phyloP scores from a whole-genome alignment of 192 early-diverging fungal species.

The Chytriomyces hyalinus region DNA sequence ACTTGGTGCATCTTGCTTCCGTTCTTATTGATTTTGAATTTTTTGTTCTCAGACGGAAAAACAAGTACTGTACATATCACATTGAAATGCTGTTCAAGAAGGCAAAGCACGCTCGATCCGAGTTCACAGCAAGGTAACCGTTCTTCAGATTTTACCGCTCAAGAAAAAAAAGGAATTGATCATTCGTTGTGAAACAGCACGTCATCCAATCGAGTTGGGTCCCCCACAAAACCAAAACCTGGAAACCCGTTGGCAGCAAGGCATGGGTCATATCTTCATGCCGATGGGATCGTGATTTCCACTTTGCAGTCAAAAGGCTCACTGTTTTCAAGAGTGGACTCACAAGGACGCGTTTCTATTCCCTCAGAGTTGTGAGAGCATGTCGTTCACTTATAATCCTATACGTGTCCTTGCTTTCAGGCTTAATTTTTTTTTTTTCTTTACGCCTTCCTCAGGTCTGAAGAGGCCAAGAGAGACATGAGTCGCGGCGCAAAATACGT shows the following conservation, averaged over 20 bases:
- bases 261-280: slow-evolving; percentile 8
- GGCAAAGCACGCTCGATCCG: slow-evolving; percentile 2
- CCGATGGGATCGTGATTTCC: slow-evolving; percentile 10
- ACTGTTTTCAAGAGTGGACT: neutral
- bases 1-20: neutral
- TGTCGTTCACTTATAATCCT: too few species aligned
- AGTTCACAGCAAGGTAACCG: slow-evolving; percentile 15
- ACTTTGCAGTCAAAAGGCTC: neutral
- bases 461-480: neutral
- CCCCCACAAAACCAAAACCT: slow-evolving; percentile 16
- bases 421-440: neutral
- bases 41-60: slow-evolving; percentile 12
- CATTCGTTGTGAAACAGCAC: slow-evolving; percentile 3
- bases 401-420: neutral
- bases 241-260: neutral
- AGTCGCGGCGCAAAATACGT: slow-evolving; percentile 23
- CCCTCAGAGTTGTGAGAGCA: neutral
- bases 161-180: neutral
- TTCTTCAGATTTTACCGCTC: neutral
- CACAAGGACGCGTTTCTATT: neutral
- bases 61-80: slow-evolving; percentile 11
- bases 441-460: neutral
- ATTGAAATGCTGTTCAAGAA: slow-evolving; percentile 31
- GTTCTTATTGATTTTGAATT: neutral
- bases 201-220: neutral